Conservation (phyloP, 75 land plant genomes). For the Azolla pinnata region DNA sequence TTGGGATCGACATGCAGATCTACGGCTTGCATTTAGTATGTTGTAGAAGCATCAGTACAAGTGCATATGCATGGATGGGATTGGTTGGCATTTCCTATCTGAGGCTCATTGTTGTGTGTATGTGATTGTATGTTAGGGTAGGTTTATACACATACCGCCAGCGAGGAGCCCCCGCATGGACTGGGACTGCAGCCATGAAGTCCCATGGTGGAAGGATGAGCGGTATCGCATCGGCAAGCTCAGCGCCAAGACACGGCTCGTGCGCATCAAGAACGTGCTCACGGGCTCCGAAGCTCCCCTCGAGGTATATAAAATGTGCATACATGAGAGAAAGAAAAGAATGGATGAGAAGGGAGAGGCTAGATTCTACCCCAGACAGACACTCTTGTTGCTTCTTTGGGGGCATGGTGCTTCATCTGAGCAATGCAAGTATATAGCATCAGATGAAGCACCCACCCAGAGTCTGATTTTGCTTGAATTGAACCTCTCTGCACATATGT, state of each 20-base stretch:
- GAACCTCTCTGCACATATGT: no score
- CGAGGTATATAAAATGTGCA: conserved; percentile 14
- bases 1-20: no score
- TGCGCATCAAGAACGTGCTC: conserved; percentile 28
- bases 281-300: conserved; percentile 14
- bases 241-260: conserved; percentile 18
- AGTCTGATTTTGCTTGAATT: no score
- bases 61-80: background rate
- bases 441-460: no score
- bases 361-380: no score
- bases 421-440: no score
- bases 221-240: conserved; percentile 22
- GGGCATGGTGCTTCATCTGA: no score
- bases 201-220: conserved; percentile 26
- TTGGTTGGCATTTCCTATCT: background rate
- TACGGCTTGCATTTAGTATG: background rate
- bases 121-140: conserved; percentile 19
- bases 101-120: background rate
- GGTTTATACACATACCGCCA: conserved; percentile 25
- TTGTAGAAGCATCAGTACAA: background rate
- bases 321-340: background rate
- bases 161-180: conserved; percentile 16
- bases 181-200: conserved; percentile 14
- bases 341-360: no score
- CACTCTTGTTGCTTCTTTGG: no score